Percentiles rank a stretch among this genome's conserved stretches.
Evolutionary conservation across 495 filamentous ascomycete species (phyloP).

Genomic region (Pseudomonodictys pantanalensis): DNA sequence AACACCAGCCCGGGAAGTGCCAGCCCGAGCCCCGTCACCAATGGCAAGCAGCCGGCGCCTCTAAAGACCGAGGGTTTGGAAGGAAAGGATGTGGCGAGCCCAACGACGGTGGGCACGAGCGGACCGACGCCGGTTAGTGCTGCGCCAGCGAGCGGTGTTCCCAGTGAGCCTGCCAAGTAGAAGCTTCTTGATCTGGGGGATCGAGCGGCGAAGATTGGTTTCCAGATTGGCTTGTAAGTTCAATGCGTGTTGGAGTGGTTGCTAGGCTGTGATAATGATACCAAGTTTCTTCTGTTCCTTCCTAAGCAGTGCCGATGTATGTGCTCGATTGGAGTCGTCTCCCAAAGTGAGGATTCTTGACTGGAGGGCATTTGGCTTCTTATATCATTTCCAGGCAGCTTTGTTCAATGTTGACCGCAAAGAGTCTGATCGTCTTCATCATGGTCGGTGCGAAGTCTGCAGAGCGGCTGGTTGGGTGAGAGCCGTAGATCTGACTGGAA

Average conservation of each 20-base stretch:
- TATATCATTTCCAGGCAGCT: too few species aligned
- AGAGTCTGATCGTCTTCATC: too few species aligned
- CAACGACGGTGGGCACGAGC: slow-evolving; percentile 6
- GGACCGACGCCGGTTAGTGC: slow-evolving; percentile 13
- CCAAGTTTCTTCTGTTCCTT: background rate
- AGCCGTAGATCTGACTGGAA: too few species aligned
- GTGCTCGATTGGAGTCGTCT: too few species aligned
- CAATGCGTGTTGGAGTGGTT: background rate
- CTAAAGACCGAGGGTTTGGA: slow-evolving; percentile 42
- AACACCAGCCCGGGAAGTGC: background rate
- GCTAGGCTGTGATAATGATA: background rate
- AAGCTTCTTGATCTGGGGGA: background rate
- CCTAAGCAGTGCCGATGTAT: background rate
- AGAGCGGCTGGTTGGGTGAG: too few species aligned
- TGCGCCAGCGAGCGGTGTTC: slow-evolving; percentile 15
- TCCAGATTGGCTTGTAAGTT: background rate
- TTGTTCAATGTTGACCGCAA: too few species aligned
- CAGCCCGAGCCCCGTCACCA: slow-evolving; percentile 33
- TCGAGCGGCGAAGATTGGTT: background rate
- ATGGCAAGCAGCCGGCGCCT: slow-evolving; percentile 33
- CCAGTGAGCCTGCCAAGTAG: slow-evolving; percentile 27
- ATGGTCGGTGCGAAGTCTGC: too few species aligned
- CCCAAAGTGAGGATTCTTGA: too few species aligned
- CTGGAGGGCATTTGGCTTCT: too few species aligned
- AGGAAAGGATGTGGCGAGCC: slow-evolving; percentile 6